Conservation (phyloP, 352 stramenopile species). For the Phytopythium helicoides region DNA sequence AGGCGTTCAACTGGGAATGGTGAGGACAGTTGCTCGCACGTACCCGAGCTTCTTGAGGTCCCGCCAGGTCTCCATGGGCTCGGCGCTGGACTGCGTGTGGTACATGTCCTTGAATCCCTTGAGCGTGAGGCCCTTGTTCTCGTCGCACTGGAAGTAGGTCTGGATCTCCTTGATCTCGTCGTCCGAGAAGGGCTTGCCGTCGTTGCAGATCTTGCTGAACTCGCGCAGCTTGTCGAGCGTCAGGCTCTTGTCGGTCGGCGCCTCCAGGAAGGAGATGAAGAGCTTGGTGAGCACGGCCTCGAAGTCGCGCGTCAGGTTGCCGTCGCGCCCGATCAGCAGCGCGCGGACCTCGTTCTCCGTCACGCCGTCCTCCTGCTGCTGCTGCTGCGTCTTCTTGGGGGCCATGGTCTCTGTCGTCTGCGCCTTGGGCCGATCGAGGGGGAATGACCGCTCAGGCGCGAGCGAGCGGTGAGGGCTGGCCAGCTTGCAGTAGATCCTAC, state of each 20-base stretch:
- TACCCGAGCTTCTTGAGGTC: slow-evolving; percentile 89
- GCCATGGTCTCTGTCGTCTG: slow-evolving; percentile 31
- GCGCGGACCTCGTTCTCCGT: slow-evolving; percentile 83
- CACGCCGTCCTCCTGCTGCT: slow-evolving; percentile 44
- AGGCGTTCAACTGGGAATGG: no score
- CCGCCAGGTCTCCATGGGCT: slow-evolving; percentile 87
- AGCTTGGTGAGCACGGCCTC: slow-evolving; percentile 83
- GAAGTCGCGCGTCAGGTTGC: slow-evolving; percentile 81
- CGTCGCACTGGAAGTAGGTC: slow-evolving; percentile 90
- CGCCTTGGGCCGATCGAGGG: slow-evolving; percentile 6
- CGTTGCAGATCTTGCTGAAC: slow-evolving; percentile 89
- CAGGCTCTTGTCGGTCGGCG: slow-evolving; percentile 74
- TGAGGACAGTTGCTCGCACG: no score
- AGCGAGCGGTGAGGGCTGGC: background rate
- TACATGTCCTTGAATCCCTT: slow-evolving; percentile 92
- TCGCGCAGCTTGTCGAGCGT: slow-evolving; percentile 86
- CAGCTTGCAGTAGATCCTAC: slow-evolving; percentile 3
- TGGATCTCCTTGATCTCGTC: slow-evolving; percentile 91
- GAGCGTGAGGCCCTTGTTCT: slow-evolving; percentile 88
- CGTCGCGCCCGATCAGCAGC: slow-evolving; percentile 81
- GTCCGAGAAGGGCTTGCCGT: slow-evolving; percentile 86
- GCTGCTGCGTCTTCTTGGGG: slow-evolving; percentile 50
- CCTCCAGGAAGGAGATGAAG: slow-evolving; percentile 83
- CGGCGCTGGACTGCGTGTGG: slow-evolving; percentile 87
- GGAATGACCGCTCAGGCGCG: slow-evolving; percentile 4